Percentiles rank a stretch among this genome's conserved stretches.
These are phyloP conservation scores for Hanseniaspora lindneri DNA, from an alignment of 805 yeast genomes.

Conservation along the genomic window DNA sequence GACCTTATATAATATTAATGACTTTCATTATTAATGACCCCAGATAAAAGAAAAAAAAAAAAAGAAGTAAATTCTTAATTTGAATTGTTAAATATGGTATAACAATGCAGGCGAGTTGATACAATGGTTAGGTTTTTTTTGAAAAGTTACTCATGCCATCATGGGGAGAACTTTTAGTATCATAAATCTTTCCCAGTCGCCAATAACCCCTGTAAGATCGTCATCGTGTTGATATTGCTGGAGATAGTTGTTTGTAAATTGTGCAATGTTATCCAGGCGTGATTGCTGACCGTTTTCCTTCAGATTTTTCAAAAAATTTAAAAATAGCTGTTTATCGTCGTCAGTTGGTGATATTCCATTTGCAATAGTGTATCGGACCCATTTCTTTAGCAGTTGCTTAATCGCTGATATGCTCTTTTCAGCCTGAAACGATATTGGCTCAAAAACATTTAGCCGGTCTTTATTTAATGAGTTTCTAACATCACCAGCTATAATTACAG, in stretches of 20 bases:
- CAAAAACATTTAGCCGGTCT: slow-evolving; percentile 19
- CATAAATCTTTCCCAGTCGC: slow-evolving; percentile 28
- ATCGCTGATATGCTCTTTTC: slow-evolving; percentile 29
- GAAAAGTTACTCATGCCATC: slow-evolving; percentile 12
- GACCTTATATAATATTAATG: background rate
- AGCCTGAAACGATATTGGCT: slow-evolving; percentile 30
- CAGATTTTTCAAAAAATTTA: slow-evolving; percentile 27
- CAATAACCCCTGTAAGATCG: slow-evolving; percentile 18
- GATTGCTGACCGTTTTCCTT: background rate
- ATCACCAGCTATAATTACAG: background rate
- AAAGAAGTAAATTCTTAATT: too few species aligned
- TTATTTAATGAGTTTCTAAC: background rate
- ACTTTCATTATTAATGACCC: background rate
- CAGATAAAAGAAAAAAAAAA: background rate
- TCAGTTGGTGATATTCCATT: slow-evolving; percentile 30
- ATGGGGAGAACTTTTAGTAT: slow-evolving; percentile 23
- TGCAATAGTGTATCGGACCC: slow-evolving; percentile 30
- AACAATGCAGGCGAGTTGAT: too few species aligned
- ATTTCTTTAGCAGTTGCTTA: slow-evolving; percentile 25
- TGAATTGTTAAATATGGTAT: too few species aligned
- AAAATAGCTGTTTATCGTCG: slow-evolving; percentile 32
- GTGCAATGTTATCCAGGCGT: background rate
- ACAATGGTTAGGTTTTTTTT: too few species aligned
- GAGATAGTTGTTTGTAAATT: background rate
- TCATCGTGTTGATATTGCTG: slow-evolving; percentile 15